Evolutionary conservation across 768 basidiomycete genomes (phyloP), one percentile per base, ranked within the genome.

Genomic region (Ramaria sp.): DNA sequence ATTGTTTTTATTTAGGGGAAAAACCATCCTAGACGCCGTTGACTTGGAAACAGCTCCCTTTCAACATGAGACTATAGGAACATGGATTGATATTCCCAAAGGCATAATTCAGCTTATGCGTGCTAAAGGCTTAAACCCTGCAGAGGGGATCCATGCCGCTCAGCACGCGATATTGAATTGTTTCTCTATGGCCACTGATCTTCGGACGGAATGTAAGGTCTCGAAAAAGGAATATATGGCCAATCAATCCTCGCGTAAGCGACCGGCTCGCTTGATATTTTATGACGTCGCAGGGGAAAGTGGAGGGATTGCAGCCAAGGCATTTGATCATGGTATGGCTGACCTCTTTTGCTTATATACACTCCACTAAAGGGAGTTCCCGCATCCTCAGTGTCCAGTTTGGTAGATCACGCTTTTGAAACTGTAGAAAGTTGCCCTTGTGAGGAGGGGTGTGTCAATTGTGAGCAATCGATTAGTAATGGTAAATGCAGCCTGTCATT

Each of bases 101-200:
- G 34, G 66, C 0, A 71, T 79, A 20, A 67, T 91, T 48, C 65
- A 73, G 6, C 64, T 83, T n/a, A 72, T 91, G 66, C 68, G 69
- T 12, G 59, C 61, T 11, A 81, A 83, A 60, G 71, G 69, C 4
- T 76, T 90, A 42, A 79, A 83, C 58, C 76, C 82, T 0, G 88
- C 91, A 0, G 91, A 80, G 50, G 86, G 84, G 0, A 90, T 94
- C 49, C 91, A 95, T 64, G 79, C 89, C 4, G 91, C 91, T 2
- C 76, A 84, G 61, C 92, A 95, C 65, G 88, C 88, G 0, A 76
- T 92, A 63, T 69, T 94, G 60, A 91, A 90, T 63, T 78, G 80
- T 42, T 91, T 90, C 62, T 72, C 80, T 4, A 71, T 92, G 60
- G 77, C 79, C 0, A 72, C 75, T 31, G 88, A 91, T 57, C 67